phyloP scores from a whole-genome alignment of 331 rosid species.

The Ulmus americana region DNA sequence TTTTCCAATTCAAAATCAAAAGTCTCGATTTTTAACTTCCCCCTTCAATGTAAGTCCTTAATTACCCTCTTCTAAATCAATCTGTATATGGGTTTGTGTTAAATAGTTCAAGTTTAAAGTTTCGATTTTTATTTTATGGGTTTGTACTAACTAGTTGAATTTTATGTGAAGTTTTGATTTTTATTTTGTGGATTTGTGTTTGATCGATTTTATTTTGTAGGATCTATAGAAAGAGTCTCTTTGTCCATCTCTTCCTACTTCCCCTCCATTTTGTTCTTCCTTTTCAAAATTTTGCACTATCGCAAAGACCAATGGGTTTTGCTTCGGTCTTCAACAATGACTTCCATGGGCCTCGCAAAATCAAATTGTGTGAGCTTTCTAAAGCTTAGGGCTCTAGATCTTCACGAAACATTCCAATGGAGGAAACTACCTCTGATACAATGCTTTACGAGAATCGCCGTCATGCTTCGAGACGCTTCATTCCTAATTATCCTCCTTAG shows the following conservation, averaged over 20 bases:
- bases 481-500: no score
- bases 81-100: constrained; percentile 14
- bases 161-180: neutral
- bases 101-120: constrained; percentile 16
- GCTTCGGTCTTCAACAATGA: constrained; percentile 52
- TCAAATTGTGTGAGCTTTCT: neutral
- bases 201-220: neutral
- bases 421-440: no score
- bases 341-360: constrained; percentile 34
- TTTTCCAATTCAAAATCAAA: constrained; percentile 23
- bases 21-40: constrained; percentile 41
- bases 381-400: no score
- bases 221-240: neutral
- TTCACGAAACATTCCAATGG: no score
- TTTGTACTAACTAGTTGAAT: neutral
- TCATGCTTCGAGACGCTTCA: no score
- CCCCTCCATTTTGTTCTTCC: neutral
- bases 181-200: neutral
- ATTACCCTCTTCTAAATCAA: neutral
- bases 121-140: constrained; percentile 9
- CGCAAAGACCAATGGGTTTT: constrained; percentile 38
- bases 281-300: constrained; percentile 6
- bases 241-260: neutral
- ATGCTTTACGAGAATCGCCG: no score
- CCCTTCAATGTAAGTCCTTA: constrained; percentile 39